Percentiles rank a stretch among this genome's conserved stretches.
Evolutionary conservation across 2,329 filamentous ascomycete genomes (phyloP).

Genomic region (Epicoccum nigrum): DNA sequence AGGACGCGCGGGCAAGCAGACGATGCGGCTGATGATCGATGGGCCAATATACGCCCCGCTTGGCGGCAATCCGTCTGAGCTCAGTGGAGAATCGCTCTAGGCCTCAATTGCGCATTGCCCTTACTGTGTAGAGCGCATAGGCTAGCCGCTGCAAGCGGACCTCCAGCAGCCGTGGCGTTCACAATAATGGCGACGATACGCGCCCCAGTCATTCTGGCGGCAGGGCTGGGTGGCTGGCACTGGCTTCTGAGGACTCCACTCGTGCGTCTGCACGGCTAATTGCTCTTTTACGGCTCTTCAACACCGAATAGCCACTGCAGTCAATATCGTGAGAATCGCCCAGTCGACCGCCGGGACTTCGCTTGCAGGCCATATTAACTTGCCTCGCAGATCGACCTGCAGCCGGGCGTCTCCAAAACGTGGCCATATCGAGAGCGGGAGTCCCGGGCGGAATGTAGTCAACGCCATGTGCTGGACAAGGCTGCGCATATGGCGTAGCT

Average conservation of each 20-base stretch:
- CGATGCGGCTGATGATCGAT: conserved; percentile 49
- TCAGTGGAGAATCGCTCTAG: conserved; percentile 42
- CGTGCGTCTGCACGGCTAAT: conserved; percentile 43
- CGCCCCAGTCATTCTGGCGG: conserved; percentile 30
- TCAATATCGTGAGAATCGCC: conserved; percentile 11
- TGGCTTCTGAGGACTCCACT: conserved; percentile 30
- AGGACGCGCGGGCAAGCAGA: conserved; percentile 27
- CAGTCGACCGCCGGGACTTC: conserved; percentile 5
- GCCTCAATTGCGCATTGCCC: conserved; percentile 43
- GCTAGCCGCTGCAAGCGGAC: conserved; percentile 49
- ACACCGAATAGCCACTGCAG: conserved; percentile 22
- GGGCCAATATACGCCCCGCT: conserved; percentile 46
- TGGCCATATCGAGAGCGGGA: conserved; percentile 14
- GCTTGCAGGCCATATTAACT: conserved; percentile 10
- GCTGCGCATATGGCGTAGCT: conserved; percentile 21
- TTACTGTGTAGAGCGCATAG: conserved; percentile 34
- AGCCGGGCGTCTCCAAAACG: conserved; percentile 20
- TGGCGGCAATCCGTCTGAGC: conserved; percentile 48
- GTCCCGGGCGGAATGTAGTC: conserved; percentile 15
- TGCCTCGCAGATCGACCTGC: conserved; percentile 6
- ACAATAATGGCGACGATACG: conserved; percentile 39
- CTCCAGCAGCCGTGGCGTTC: conserved; percentile 37
- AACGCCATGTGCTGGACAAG: conserved; percentile 27
- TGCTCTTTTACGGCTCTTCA: conserved; percentile 33
- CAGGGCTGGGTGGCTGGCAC: no score